Base-by-base conservation (phyloP, 208 protist genomes). In the Trypanosoma grayi region DNA sequence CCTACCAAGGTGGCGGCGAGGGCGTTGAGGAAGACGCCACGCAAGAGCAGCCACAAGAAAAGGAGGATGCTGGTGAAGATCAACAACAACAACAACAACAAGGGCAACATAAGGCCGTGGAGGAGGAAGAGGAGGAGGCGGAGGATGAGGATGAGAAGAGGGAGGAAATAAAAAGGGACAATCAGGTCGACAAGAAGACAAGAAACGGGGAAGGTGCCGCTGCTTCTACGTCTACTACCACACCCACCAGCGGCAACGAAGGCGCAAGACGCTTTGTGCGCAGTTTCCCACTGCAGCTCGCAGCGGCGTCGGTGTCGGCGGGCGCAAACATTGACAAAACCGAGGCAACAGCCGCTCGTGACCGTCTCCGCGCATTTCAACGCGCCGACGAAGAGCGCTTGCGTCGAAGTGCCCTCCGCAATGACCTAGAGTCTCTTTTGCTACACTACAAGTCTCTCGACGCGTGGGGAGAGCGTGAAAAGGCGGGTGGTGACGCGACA, bases 401-500 rank as follows among this genome's bases (percentile, higher is more conserved):
- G 54, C 59, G 31, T 16, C 68, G 70, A 25, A 87, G 84, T 40
- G 64, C 66, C 0, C 58, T 90, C 28, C 81, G 79, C 18, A 93
- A 93, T 59, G 78, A 83, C 34, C 66, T 93, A 16, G 80, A 93
- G 60, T 55, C 68, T 14, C 41, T 81, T 11, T 36, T 92, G 27
- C 16, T 89, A 4, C 70, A 67, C 50, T 60, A 81, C 30, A 85
- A 82, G 59, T 73, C 82, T 28, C 50, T 70, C 16, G 56, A 65
- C 28, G 60, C 52, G 22, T 88, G 81, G 81, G 54, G 75, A n/a
- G 13, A 30, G 13, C 18, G 4, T 2, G 33, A 53, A 10, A 46
- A 37, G 2, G 37, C 31, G 22, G 52, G 8, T 13, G 52, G 44
- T 0, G 47, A 30, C 18, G 47, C 5, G 18, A 31, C 25, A 2